Evolutionary conservation across 23 red algal genomes (phyloP).

Genomic region (Gracilariopsis chorda): DNA sequence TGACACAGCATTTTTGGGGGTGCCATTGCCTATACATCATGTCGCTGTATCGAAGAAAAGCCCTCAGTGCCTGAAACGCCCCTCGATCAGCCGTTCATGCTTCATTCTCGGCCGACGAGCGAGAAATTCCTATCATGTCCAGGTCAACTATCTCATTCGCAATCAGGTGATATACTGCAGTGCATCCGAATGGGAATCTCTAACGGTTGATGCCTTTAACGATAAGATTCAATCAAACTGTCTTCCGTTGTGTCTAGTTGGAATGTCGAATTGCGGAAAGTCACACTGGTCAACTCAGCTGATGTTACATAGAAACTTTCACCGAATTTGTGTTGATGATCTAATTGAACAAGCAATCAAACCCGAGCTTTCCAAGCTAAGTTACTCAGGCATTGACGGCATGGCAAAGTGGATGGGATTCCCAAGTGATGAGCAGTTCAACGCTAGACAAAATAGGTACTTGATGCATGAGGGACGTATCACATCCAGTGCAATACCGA

Average conservation of each 20-base stretch:
- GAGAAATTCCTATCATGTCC: background rate
- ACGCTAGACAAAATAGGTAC: constrained; percentile 63
- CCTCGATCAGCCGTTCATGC: background rate
- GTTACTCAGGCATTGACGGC: constrained; percentile 83
- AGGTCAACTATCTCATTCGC: background rate
- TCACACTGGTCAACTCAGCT: constrained; percentile 83
- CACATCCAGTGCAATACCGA: constrained; percentile 40
- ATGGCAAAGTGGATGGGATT: constrained; percentile 99
- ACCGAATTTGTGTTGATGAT: constrained; percentile 82
- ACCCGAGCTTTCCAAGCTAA: constrained; percentile 33
- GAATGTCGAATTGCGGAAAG: constrained; percentile 99
- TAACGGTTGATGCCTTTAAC: constrained; percentile 54
- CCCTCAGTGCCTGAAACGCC: background rate
- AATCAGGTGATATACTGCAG: background rate
- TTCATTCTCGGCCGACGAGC: background rate
- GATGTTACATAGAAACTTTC: constrained; percentile 23
- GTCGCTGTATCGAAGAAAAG: background rate
- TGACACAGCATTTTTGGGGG: background rate
- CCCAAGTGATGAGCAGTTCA: constrained; percentile 77
- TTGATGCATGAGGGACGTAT: constrained; percentile 82
- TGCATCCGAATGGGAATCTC: background rate
- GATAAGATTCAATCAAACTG: constrained; percentile 1
- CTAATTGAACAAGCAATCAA: constrained; percentile 77
- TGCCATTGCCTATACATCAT: background rate
- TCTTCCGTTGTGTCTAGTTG: constrained; percentile 73